A percentile compares a stretch with the other conserved stretches of the same genome.
phyloP scores from a whole-genome alignment of 805 yeast species.

The Wickerhamiella lipophila region DNA sequence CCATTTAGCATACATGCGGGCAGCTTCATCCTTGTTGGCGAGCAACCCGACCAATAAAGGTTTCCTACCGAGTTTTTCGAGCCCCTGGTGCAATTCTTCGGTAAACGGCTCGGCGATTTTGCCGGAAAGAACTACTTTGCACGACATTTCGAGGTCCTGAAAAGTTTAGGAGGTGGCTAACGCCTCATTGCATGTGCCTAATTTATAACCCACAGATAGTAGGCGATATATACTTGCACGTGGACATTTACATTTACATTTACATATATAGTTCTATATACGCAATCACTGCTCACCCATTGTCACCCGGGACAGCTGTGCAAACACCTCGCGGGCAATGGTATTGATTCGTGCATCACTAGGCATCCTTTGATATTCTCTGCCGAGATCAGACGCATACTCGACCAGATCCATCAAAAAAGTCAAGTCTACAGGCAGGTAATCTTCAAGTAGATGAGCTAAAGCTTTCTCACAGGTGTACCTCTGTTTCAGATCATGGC shows the following conservation, averaged over 20 bases:
- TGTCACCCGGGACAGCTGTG: neutral
- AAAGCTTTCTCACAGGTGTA: neutral
- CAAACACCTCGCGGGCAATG: slow-evolving; percentile 6
- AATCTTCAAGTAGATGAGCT: neutral
- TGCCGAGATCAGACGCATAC: neutral
- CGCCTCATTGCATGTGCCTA: slow-evolving; percentile 8
- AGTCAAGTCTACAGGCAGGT: neutral
- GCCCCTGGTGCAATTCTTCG: slow-evolving; percentile 54
- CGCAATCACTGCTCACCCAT: too few species aligned
- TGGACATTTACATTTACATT: too few species aligned
- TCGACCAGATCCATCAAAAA: neutral
- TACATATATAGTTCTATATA: too few species aligned
- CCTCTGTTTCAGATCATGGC: neutral
- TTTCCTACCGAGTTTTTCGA: slow-evolving; percentile 37
- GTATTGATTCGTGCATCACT: neutral
- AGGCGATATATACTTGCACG: too few species aligned
- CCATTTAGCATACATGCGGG: slow-evolving; percentile 90
- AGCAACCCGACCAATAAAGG: slow-evolving; percentile 84
- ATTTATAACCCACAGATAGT: too few species aligned
- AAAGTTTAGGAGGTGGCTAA: slow-evolving; percentile 3
- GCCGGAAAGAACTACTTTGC: slow-evolving; percentile 65
- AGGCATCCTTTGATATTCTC: neutral
- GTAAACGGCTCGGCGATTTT: slow-evolving; percentile 71
- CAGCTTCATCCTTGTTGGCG: slow-evolving; percentile 92
- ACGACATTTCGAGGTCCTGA: slow-evolving; percentile 8